phyloP scores from a whole-genome alignment of 108 stramenopile species.

The Nitzschia sp. region DNA sequence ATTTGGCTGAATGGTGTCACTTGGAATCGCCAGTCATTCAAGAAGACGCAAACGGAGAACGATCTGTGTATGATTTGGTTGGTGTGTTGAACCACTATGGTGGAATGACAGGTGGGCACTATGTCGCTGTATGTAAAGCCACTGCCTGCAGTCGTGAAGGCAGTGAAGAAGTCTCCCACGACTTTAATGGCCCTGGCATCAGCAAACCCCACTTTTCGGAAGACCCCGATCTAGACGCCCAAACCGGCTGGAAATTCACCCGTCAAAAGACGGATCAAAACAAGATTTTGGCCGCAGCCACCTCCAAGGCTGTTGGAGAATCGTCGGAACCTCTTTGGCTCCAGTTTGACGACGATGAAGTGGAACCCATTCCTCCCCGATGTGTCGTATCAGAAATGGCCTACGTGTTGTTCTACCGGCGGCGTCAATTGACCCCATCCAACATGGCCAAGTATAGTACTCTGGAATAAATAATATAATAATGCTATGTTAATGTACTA shows the following conservation, averaged over 20 bases:
- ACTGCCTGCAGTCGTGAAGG: constrained; percentile 82
- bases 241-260: constrained; percentile 69
- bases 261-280: constrained; percentile 56
- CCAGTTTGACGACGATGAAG: constrained; percentile 93
- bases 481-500: background rate
- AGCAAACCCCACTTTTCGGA: constrained; percentile 24
- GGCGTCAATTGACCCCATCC: constrained; percentile 74
- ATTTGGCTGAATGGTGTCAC: constrained; percentile 83
- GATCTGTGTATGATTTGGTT: constrained; percentile 82
- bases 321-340: constrained; percentile 88
- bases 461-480: constrained; percentile 36
- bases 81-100: constrained; percentile 96
- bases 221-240: constrained; percentile 50
- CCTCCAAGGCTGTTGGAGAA: constrained; percentile 57
- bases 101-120: constrained; percentile 95
- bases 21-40: constrained; percentile 55
- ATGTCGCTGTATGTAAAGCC: constrained; percentile 91
- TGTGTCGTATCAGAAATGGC: constrained; percentile 87
- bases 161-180: constrained; percentile 79
- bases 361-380: constrained; percentile 80
- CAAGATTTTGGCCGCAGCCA: constrained; percentile 40
- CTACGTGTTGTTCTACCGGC: constrained; percentile 92
- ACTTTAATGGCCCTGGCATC: constrained; percentile 64
- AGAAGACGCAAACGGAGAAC: constrained; percentile 38
- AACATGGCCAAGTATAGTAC: constrained; percentile 85